A percentile compares a stretch with the other conserved stretches of the same genome.
phyloP scores from a whole-genome alignment of 2,329 filamentous ascomycete genomes.

The Cladobotryum protrusum region DNA sequence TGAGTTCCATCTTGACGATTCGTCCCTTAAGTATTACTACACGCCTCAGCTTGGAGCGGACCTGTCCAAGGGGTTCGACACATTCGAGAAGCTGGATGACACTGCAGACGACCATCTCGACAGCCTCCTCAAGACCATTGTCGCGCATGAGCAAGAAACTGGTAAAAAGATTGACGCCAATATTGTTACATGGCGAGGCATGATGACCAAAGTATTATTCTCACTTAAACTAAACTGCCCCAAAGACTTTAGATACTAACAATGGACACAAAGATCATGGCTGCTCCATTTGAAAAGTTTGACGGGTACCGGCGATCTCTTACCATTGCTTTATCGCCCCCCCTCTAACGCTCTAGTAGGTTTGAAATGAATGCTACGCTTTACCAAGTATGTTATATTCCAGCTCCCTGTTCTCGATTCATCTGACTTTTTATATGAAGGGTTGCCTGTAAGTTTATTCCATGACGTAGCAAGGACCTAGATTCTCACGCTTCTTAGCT shows the following conservation, averaged over 20 bases:
- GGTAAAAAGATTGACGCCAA: constrained; percentile 66
- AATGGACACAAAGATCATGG: constrained; percentile 62
- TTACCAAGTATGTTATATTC: constrained; percentile 63
- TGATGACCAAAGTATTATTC: constrained; percentile 83
- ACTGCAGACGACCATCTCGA: constrained; percentile 81
- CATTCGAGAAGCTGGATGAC: constrained; percentile 78
- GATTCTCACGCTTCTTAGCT: constrained; percentile 44
- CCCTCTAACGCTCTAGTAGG: constrained; percentile 35
- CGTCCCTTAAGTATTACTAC: constrained; percentile 84
- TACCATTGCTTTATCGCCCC: neutral
- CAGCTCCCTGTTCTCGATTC: neutral
- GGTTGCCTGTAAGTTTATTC: constrained; percentile 45
- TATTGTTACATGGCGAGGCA: constrained; percentile 88
- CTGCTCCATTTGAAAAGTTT: constrained; percentile 71
- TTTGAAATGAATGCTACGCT: constrained; percentile 96
- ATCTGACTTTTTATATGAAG: constrained; percentile 28
- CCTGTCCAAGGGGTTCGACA: constrained; percentile 73
- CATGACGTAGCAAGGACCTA: neutral
- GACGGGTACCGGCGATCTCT: constrained; percentile 56
- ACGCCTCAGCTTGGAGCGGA: constrained; percentile 65
- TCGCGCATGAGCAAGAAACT: constrained; percentile 63
- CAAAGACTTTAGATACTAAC: neutral
- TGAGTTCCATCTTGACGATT: constrained; percentile 66
- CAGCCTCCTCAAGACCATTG: constrained; percentile 70
- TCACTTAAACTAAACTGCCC: constrained; percentile 12